Conservation (phyloP, 345 rosid genomes). For the Moricandia arvensis region DNA sequence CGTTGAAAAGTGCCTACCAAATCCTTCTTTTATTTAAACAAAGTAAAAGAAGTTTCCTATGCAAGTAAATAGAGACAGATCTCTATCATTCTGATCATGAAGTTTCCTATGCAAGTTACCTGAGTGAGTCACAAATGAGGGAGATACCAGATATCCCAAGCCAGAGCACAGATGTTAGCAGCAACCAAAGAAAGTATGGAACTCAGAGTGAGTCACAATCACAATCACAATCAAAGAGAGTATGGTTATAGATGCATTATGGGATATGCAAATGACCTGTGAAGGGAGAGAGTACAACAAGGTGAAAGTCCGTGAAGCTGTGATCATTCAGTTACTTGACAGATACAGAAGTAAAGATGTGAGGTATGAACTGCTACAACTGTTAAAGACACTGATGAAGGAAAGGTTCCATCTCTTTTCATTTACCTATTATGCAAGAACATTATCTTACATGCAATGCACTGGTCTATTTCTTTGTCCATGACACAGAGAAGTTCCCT, state of each 20-base stretch:
- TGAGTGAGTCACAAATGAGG: slow-evolving; percentile 21
- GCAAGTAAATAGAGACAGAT: slow-evolving; percentile 50
- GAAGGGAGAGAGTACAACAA: slow-evolving; percentile 47
- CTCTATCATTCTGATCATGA: slow-evolving; percentile 56
- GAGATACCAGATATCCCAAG: slow-evolving; percentile 21
- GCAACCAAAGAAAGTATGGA: slow-evolving; percentile 40
- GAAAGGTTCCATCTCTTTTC: slow-evolving; percentile 55
- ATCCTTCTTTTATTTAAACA: neutral
- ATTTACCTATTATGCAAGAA: neutral
- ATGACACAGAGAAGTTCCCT: slow-evolving; percentile 42
- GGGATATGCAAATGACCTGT: slow-evolving; percentile 63
- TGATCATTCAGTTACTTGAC: slow-evolving; percentile 58
- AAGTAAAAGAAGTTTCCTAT: too few species aligned
- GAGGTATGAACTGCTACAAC: slow-evolving; percentile 56
- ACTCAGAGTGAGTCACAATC: slow-evolving; percentile 41
- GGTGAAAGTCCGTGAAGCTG: slow-evolving; percentile 52
- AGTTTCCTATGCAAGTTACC: slow-evolving; percentile 40
- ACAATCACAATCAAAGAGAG: too few species aligned
- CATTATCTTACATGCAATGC: slow-evolving; percentile 4
- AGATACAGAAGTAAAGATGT: slow-evolving; percentile 56
- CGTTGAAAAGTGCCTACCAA: neutral
- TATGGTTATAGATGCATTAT: slow-evolving; percentile 69
- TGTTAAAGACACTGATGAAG: slow-evolving; percentile 49
- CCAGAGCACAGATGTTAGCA: slow-evolving; percentile 24
- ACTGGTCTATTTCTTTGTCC: neutral